A percentile compares a stretch with the other conserved stretches of the same genome.
Evolutionary conservation across 768 basidiomycete genomes (phyloP).

Genomic region (Psilocybe cubensis): DNA sequence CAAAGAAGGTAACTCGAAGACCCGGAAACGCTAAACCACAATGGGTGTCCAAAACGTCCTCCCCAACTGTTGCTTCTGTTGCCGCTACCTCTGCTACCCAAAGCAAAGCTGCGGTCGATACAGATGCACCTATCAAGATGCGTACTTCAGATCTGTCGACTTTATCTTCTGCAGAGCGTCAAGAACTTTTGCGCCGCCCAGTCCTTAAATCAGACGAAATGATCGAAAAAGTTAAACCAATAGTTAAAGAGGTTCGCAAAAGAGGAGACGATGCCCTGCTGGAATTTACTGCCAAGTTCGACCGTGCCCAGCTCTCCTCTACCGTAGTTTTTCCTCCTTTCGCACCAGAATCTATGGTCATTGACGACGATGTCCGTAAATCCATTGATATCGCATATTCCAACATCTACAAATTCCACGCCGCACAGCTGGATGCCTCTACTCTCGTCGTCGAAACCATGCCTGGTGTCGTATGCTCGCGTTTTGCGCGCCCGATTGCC

Average conservation of each 20-base stretch:
- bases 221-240: conserved; percentile 93
- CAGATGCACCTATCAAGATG: conserved; percentile 70
- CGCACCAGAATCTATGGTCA: conserved; percentile 58
- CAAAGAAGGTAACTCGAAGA: conserved; percentile 83
- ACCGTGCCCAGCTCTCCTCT: conserved; percentile 72
- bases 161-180: conserved; percentile 54
- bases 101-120: conserved; percentile 19
- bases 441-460: conserved; percentile 90
- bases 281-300: conserved; percentile 92
- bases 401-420: conserved; percentile 92
- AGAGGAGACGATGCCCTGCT: conserved; percentile 88
- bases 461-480: conserved; percentile 96
- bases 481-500: conserved; percentile 94
- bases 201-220: conserved; percentile 88
- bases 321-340: conserved; percentile 84
- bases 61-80: conserved; percentile 13
- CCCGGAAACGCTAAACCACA: conserved; percentile 93
- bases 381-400: conserved; percentile 91
- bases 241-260: conserved; percentile 83
- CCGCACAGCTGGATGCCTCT: conserved; percentile 76
- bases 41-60: conserved; percentile 50
- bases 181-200: conserved; percentile 80
- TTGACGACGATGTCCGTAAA: conserved; percentile 65
- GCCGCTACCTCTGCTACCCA: conserved; percentile 22
- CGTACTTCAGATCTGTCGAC: conserved; percentile 65